phyloP scores from a whole-genome alignment of 83 land plant genomes.

The Picea abies region DNA sequence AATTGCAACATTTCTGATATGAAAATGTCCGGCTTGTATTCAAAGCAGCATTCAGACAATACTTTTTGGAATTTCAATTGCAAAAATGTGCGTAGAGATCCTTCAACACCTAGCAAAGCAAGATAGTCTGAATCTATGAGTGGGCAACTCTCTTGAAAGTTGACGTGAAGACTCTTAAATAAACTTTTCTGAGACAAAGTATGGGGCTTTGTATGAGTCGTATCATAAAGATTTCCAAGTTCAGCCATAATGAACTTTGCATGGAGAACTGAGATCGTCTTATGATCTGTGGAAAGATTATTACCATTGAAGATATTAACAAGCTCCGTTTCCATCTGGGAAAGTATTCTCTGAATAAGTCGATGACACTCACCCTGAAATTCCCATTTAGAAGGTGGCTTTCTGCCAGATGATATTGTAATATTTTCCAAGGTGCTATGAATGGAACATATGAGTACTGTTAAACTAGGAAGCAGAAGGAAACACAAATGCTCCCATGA shows the following conservation, averaged over 20 bases:
- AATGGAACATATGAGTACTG: background rate
- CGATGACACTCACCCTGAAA: background rate
- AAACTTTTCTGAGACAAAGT: background rate
- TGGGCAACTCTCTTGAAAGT: background rate
- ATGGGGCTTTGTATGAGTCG: background rate
- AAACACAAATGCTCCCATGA: background rate
- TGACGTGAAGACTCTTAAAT: background rate
- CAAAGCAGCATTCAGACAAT: background rate
- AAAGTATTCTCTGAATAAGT: background rate
- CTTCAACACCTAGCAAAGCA: background rate
- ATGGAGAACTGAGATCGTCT: background rate
- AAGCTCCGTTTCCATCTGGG: background rate
- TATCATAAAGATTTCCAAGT: background rate
- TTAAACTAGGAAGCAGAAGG: conserved; percentile 9
- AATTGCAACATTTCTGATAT: conserved; percentile 7
- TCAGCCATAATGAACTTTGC: conserved; percentile 6
- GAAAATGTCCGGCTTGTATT: background rate
- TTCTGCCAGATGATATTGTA: background rate
- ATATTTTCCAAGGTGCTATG: background rate
- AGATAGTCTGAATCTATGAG: background rate
- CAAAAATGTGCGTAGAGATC: background rate
- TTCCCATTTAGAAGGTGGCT: background rate
- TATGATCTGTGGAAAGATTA: background rate
- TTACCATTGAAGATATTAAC: background rate
- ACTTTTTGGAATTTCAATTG: background rate